Conservation (phyloP, 1,284 basidiomycete species). For the Tilletiopsis washingtonensis region DNA sequence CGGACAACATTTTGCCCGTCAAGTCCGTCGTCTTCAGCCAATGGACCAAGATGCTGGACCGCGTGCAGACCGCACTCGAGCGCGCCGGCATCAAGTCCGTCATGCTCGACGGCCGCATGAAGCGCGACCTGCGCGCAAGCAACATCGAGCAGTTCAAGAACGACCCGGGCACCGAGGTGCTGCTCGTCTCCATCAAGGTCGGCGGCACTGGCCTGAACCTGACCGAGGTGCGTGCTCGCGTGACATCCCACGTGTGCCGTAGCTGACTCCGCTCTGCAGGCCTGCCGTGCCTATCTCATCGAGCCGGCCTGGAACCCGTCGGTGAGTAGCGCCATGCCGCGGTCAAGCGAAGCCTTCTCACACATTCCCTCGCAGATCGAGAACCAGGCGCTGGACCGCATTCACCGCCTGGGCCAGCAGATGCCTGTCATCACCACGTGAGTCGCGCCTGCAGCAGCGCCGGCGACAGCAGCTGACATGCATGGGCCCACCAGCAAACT, state of each 20-base stretch:
- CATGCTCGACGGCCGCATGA: conserved; percentile 42
- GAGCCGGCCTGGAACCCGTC: conserved; percentile 98
- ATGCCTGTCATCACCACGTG: conserved; percentile 42
- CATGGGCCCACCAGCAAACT: too few relatives aligned
- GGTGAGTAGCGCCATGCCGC: too few relatives aligned
- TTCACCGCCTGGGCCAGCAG: conserved; percentile 40
- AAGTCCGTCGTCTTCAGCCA: conserved; percentile 52
- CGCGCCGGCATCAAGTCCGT: conserved; percentile 32
- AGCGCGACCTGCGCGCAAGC: conserved; percentile 22
- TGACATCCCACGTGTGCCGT: too few relatives aligned
- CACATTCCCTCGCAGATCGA: too few relatives aligned
- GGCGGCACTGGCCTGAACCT: conserved; percentile 63
- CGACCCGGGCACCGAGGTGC: conserved; percentile 34
- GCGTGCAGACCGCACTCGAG: conserved; percentile 30
- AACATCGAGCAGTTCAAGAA: conserved; percentile 30
- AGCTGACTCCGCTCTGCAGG: too few relatives aligned
- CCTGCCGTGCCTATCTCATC: conserved; percentile 73
- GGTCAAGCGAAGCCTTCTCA: too few relatives aligned
- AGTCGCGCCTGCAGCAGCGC: too few relatives aligned
- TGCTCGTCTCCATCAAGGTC: conserved; percentile 46
- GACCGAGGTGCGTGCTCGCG: too few relatives aligned
- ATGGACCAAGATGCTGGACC: conserved; percentile 46
- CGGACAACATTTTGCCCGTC: conserved; percentile 24
- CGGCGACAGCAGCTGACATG: too few relatives aligned
- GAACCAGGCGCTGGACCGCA: conserved; percentile 42